phyloP scores from a whole-genome alignment of 306 rosid genomes.

The Cercis canadensis region DNA sequence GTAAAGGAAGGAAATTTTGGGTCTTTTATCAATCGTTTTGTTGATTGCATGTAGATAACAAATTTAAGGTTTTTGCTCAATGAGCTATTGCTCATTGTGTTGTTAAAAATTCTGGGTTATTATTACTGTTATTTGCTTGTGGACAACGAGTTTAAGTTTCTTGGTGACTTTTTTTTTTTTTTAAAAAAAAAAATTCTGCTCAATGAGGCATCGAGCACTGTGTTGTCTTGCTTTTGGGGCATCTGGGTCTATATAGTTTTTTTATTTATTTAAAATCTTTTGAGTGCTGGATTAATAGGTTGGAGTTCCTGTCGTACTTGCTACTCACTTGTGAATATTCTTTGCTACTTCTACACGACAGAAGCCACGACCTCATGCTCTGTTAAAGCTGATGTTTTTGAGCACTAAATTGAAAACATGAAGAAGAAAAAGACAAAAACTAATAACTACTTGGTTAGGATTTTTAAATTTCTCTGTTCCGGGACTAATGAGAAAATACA shows the following conservation, averaged over 20 bases:
- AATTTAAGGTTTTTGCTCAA: too few species aligned
- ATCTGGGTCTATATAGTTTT: constrained; percentile 3
- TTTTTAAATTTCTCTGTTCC: too few species aligned
- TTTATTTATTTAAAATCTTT: not conserved
- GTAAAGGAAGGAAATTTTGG: not conserved
- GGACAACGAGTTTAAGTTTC: not conserved
- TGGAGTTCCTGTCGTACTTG: not conserved
- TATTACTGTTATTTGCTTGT: not conserved
- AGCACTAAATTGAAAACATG: not conserved
- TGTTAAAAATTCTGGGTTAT: not conserved
- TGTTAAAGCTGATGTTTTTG: not conserved
- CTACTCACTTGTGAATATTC: not conserved
- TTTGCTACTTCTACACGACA: too few species aligned
- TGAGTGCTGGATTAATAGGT: not conserved
- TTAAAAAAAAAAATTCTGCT: too few species aligned
- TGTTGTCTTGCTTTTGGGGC: not conserved
- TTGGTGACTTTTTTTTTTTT: too few species aligned
- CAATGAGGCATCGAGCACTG: too few species aligned
- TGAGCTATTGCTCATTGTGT: too few species aligned
- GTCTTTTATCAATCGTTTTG: not conserved
- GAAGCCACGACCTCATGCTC: not conserved
- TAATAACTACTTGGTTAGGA: not conserved
- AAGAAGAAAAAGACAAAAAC: not conserved
- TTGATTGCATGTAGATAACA: not conserved
- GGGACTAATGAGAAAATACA: too few species aligned